Percentiles rank a stretch among this genome's conserved stretches.
phyloP scores from a whole-genome alignment of 1,284 basidiomycete genomes.

The Singerocomus rubriflavus region DNA sequence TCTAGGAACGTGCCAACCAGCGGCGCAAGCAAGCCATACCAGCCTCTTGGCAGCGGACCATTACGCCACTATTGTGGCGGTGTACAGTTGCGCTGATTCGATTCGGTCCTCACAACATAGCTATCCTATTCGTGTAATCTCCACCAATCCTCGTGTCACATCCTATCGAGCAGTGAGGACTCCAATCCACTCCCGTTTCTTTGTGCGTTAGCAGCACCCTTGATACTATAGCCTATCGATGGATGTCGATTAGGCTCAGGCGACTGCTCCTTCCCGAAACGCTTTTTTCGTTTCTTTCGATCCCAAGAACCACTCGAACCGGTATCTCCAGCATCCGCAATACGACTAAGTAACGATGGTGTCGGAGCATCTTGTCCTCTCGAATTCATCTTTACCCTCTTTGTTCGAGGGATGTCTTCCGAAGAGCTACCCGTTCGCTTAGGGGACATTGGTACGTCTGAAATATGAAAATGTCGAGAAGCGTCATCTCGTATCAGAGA shows the following conservation, averaged over 20 bases:
- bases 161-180: conserved; percentile 45
- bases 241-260: conserved; percentile 34
- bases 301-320: conserved; percentile 11
- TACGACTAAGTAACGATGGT: conserved; percentile 32
- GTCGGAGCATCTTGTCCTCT: conserved; percentile 20
- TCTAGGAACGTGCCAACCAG: not conserved
- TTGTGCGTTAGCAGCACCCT: conserved; percentile 47
- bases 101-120: conserved; percentile 14
- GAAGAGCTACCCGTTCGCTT: conserved; percentile 22
- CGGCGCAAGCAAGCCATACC: not conserved
- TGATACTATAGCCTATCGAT: conserved; percentile 48
- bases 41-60: not conserved
- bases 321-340: conserved; percentile 28
- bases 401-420: conserved; percentile 24
- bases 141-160: conserved; percentile 26
- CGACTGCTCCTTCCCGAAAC: conserved; percentile 15
- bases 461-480: conserved; percentile 4
- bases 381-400: conserved; percentile 20
- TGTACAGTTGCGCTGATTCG: conserved; percentile 3
- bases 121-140: conserved; percentile 19
- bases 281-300: conserved; percentile 25
- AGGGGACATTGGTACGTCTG: conserved; percentile 13
- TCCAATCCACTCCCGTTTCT: conserved; percentile 18
- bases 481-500: conserved; percentile 14
- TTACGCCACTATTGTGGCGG: conserved; percentile 8